phyloP scores from a whole-genome alignment of 2,329 filamentous ascomycete species.

The Sodiomyces alkalinus region DNA sequence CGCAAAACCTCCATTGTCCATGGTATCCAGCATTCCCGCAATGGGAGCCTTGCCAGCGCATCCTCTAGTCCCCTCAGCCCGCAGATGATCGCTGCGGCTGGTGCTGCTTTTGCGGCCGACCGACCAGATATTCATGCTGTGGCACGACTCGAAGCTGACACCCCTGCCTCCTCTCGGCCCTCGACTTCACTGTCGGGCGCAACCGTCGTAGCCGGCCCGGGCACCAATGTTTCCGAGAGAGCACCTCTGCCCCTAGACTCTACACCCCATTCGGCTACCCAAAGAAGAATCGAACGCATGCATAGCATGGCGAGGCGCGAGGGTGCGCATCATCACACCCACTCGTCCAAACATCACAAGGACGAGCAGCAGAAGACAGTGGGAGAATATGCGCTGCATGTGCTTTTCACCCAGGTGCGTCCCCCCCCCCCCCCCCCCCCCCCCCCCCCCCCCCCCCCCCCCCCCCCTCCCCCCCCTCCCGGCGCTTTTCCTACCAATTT shows the following conservation, averaged over 20 bases:
- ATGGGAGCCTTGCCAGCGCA: slow-evolving; percentile 71
- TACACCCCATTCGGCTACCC: slow-evolving; percentile 25
- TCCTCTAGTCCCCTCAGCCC: slow-evolving; percentile 76
- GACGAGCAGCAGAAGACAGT: slow-evolving; percentile 76
- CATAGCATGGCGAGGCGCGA: slow-evolving; percentile 57
- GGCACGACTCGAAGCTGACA: slow-evolving; percentile 29
- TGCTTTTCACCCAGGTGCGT: slow-evolving; percentile 56
- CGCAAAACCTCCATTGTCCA: slow-evolving; percentile 95
- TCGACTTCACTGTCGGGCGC: slow-evolving; percentile 32
- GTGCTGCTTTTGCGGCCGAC: slow-evolving; percentile 36
- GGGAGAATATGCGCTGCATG: slow-evolving; percentile 94
- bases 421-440: not conserved
- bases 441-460: not conserved
- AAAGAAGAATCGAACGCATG: slow-evolving; percentile 42
- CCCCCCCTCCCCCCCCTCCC: not conserved
- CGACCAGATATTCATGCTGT: slow-evolving; percentile 34
- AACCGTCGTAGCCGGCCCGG: slow-evolving; percentile 16
- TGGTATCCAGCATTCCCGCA: slow-evolving; percentile 83
- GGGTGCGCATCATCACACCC: slow-evolving; percentile 59
- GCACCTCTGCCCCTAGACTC: slow-evolving; percentile 31
- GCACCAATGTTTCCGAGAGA: slow-evolving; percentile 24
- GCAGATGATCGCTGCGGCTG: slow-evolving; percentile 63
- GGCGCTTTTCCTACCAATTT: not conserved
- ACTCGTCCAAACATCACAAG: slow-evolving; percentile 54
- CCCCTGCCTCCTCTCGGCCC: slow-evolving; percentile 20